These are phyloP conservation scores for Pestalotiopsis sp. DNA, from an alignment of 2,329 filamentous ascomycete genomes.

Conservation along the genomic window DNA sequence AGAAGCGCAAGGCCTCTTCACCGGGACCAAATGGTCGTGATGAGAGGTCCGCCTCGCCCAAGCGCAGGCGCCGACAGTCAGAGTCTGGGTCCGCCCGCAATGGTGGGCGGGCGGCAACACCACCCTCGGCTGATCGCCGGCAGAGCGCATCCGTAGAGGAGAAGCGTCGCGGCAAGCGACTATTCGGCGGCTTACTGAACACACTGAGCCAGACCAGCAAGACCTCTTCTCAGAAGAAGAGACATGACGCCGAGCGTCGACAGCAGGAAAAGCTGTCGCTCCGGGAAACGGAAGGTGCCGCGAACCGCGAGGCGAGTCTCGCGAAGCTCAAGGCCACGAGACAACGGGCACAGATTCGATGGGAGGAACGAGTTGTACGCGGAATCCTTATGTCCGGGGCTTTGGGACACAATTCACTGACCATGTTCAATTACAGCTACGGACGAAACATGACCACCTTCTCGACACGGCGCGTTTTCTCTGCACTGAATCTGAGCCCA, in stretches of 20 bases:
- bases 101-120: constrained; percentile 16
- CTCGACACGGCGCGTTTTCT: constrained; percentile 74
- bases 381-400: neutral
- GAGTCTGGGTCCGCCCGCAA: constrained; percentile 21
- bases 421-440: constrained; percentile 60
- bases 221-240: constrained; percentile 66
- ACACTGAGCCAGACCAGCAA: constrained; percentile 75
- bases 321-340: constrained; percentile 65
- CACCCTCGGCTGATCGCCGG: constrained; percentile 34
- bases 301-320: constrained; percentile 66
- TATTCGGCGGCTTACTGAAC: constrained; percentile 82
- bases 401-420: constrained; percentile 22
- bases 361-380: constrained; percentile 78
- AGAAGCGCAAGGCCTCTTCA: constrained; percentile 36
- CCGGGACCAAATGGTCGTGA: constrained; percentile 21
- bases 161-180: constrained; percentile 78
- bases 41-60: constrained; percentile 25
- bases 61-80: constrained; percentile 25
- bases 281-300: constrained; percentile 73
- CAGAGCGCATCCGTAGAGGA: constrained; percentile 65
- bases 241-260: constrained; percentile 80
- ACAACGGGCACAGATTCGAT: constrained; percentile 70
- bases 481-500: constrained; percentile 71
- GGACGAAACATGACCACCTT: constrained; percentile 72
- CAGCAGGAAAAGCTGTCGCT: constrained; percentile 77